Evolutionary conservation across 148 eudicot genomes (phyloP).

Genomic region (Vaccinium myrtillus): DNA sequence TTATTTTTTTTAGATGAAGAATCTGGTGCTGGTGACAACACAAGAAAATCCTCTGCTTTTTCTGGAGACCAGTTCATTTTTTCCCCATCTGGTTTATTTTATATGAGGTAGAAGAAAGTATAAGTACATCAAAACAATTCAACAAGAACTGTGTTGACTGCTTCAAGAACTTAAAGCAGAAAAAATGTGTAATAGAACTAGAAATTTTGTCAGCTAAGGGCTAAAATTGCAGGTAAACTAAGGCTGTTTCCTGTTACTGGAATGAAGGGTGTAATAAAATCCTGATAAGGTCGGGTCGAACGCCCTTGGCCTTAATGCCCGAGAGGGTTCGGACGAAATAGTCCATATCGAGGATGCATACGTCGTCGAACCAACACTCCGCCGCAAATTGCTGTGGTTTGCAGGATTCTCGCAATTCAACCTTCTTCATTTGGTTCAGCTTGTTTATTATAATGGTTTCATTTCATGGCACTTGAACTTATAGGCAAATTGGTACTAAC

Average conservation of each 20-base stretch:
- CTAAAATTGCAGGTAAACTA: too few species aligned
- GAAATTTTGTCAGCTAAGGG: too few species aligned
- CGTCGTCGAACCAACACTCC: constrained; percentile 55
- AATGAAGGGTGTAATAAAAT: too few species aligned
- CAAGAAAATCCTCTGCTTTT: neutral
- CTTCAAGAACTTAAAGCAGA: too few species aligned
- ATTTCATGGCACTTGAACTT: neutral
- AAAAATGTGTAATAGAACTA: too few species aligned
- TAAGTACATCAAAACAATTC: too few species aligned
- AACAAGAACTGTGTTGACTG: too few species aligned
- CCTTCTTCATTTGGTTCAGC: constrained; percentile 22
- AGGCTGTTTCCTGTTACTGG: too few species aligned
- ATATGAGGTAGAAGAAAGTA: too few species aligned
- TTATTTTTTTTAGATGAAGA: neutral
- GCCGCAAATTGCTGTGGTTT: constrained; percentile 11
- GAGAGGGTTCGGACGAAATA: constrained; percentile 68
- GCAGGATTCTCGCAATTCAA: constrained; percentile 24
- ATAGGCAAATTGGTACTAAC: neutral
- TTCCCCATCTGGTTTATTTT: too few species aligned
- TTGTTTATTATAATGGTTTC: neutral
- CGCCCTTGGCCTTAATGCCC: constrained; percentile 60
- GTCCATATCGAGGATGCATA: constrained; percentile 61
- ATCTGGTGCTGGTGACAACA: constrained; percentile 8
- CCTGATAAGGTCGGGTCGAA: constrained; percentile 57
- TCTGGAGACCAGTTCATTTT: too few species aligned